Evolutionary conservation across 768 basidiomycete genomes (phyloP).

Genomic region (Termitomyces bulborhizus): DNA sequence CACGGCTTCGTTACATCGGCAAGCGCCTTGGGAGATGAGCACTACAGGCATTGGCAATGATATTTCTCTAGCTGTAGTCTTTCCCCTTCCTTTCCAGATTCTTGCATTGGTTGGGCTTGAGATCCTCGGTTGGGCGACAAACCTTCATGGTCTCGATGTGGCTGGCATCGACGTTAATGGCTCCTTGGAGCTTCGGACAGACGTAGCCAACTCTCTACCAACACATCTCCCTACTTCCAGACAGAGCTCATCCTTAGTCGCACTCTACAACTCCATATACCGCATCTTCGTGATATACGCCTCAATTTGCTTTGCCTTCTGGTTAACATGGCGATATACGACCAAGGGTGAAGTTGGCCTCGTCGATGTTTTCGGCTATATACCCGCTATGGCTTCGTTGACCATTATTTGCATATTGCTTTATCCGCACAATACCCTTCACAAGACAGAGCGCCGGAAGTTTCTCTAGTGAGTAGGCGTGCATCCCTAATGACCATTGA

Average conservation of each 20-base stretch:
- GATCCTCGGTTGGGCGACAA: conserved; percentile 87
- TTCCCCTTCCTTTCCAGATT: conserved; percentile 92
- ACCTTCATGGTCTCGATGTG: conserved; percentile 76
- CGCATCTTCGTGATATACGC: conserved; percentile 58
- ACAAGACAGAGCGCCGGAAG: conserved; percentile 67
- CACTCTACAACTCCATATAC: conserved; percentile 60
- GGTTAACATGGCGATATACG: conserved; percentile 59
- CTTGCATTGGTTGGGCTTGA: conserved; percentile 74
- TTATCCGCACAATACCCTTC: conserved; percentile 61
- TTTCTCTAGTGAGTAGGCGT: conserved; percentile 64
- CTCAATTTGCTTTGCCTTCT: conserved; percentile 55
- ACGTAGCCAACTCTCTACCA: conserved; percentile 20
- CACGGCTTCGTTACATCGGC: background rate
- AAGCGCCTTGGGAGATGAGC: conserved; percentile 15
- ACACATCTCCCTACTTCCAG: conserved; percentile 21
- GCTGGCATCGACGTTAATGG: conserved; percentile 68
- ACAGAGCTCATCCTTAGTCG: conserved; percentile 29
- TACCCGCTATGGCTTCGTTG: conserved; percentile 65
- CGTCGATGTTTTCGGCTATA: conserved; percentile 72
- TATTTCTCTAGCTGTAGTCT: conserved; percentile 44
- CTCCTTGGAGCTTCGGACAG: conserved; percentile 60
- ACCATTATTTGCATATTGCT: conserved; percentile 51
- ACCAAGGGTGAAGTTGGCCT: conserved; percentile 50
- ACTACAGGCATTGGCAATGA: conserved; percentile 24
- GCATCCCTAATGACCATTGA: conserved; percentile 1